phyloP scores from a whole-genome alignment of 2,329 filamentous ascomycete species.

The Parafenestella ontariensis region DNA sequence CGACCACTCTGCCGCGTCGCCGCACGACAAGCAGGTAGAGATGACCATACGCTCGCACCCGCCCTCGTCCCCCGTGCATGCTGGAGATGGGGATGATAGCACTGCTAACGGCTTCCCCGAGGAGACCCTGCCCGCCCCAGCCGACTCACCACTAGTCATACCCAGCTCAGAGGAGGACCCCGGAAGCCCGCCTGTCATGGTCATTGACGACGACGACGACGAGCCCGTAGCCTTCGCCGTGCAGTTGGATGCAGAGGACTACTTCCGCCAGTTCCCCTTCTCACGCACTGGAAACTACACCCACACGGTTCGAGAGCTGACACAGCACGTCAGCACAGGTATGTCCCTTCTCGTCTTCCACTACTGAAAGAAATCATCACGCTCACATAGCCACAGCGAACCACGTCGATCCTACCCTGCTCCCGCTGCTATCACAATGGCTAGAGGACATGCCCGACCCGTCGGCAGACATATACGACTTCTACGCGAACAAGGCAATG shows the following conservation, averaged over 20 bases:
- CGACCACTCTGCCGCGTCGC: slow-evolving; percentile 17
- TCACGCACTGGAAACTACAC: slow-evolving; percentile 21
- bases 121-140: slow-evolving; percentile 10
- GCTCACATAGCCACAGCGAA: slow-evolving; percentile 26
- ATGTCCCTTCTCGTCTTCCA: slow-evolving; percentile 4
- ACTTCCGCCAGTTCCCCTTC: slow-evolving; percentile 45
- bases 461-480: slow-evolving; percentile 23
- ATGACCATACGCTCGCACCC: slow-evolving; percentile 51
- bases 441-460: slow-evolving; percentile 35
- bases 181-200: slow-evolving; percentile 47
- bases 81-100: slow-evolving; percentile 21
- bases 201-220: slow-evolving; percentile 47
- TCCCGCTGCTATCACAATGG: slow-evolving; percentile 36
- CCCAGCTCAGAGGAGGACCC: slow-evolving; percentile 20
- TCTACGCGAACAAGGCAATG: slow-evolving; percentile 34
- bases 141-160: slow-evolving; percentile 22
- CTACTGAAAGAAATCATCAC: not conserved
- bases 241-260: slow-evolving; percentile 32
- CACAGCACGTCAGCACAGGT: slow-evolving; percentile 36
- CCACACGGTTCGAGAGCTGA: slow-evolving; percentile 30
- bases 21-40: slow-evolving; percentile 39
- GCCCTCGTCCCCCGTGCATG: slow-evolving; percentile 33
- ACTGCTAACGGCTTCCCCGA: slow-evolving; percentile 11
- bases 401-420: slow-evolving; percentile 29
- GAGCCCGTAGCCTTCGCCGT: slow-evolving; percentile 18